Evolutionary conservation across 495 filamentous ascomycete genomes (phyloP).

Genomic region (Amorphotheca resinae): DNA sequence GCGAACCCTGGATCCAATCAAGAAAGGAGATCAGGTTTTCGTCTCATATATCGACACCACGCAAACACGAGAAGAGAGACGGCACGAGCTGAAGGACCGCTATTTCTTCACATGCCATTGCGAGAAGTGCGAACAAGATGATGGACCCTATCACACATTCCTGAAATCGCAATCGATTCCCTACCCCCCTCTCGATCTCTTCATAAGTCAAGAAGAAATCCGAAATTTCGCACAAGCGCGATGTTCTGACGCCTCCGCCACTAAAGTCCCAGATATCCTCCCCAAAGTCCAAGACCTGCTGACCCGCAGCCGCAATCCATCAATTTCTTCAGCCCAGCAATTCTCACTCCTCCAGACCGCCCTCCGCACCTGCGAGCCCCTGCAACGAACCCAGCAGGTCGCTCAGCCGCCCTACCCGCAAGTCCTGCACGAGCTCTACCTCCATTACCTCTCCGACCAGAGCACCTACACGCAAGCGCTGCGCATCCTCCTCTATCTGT

Average conservation of each 20-base stretch:
- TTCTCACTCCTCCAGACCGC: background rate
- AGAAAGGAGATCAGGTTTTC: slow-evolving; percentile 33
- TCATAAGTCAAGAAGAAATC: background rate
- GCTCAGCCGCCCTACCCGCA: slow-evolving; percentile 9
- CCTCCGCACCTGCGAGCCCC: background rate
- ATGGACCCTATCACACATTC: slow-evolving; percentile 7
- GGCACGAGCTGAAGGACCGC: slow-evolving; percentile 5
- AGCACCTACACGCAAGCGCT: slow-evolving; percentile 7
- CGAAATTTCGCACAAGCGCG: background rate
- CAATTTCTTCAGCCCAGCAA: background rate
- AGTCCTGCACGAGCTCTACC: slow-evolving; percentile 13
- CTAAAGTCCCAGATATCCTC: background rate
- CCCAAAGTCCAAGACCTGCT: background rate
- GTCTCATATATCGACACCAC: slow-evolving; percentile 34
- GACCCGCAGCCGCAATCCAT: background rate
- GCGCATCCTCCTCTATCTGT: slow-evolving; percentile 5
- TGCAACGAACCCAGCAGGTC: background rate
- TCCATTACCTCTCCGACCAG: slow-evolving; percentile 4
- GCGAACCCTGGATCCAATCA: slow-evolving; percentile 27
- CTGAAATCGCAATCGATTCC: background rate
- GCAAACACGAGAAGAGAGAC: slow-evolving; percentile 1
- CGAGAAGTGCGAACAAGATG: slow-evolving; percentile 10
- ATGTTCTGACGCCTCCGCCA: background rate
- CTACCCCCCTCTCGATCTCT: background rate
- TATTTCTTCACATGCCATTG: slow-evolving; percentile 19